Evolutionary conservation across 441 rosid species (phyloP).

Genomic region (Pelargonium fulgidum): DNA sequence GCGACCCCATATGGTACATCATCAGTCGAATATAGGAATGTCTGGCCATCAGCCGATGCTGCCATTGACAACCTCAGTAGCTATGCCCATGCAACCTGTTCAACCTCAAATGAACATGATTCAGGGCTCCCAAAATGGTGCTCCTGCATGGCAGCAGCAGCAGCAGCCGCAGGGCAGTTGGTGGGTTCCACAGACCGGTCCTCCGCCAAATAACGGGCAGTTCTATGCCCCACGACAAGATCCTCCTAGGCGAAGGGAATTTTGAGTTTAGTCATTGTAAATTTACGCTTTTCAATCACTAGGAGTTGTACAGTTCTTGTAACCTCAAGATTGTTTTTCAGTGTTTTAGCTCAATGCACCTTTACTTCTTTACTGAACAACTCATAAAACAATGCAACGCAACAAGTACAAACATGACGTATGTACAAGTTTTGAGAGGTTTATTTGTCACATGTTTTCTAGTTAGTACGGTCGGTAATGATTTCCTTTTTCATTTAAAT

Average conservation of each 20-base stretch:
- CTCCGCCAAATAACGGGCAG: conserved; percentile 20
- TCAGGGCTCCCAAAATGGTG: conserved; percentile 19
- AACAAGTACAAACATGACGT: no score
- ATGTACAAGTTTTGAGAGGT: no score
- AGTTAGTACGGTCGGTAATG: no score
- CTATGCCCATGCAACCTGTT: conserved; percentile 8
- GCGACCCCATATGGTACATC: conserved; percentile 18
- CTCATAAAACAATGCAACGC: no score
- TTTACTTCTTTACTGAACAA: no score
- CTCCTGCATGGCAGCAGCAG: conserved; percentile 15
- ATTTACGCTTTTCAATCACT: neutral
- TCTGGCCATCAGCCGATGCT: conserved; percentile 17
- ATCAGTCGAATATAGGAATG: conserved; percentile 10
- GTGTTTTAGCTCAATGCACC: no score
- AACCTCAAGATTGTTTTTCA: neutral
- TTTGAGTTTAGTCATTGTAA: neutral
- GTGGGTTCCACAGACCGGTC: conserved; percentile 24
- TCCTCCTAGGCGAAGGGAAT: neutral
- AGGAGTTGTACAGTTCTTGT: conserved; percentile 4
- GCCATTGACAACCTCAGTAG: conserved; percentile 5
- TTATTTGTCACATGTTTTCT: no score
- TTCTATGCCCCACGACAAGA: conserved; percentile 12
- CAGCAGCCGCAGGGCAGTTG: conserved; percentile 13
- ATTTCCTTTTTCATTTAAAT: no score
- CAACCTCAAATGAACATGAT: conserved; percentile 17